Evolutionary conservation across 345 rosid genomes (phyloP).

Genomic region (Hevea brasiliensis): DNA sequence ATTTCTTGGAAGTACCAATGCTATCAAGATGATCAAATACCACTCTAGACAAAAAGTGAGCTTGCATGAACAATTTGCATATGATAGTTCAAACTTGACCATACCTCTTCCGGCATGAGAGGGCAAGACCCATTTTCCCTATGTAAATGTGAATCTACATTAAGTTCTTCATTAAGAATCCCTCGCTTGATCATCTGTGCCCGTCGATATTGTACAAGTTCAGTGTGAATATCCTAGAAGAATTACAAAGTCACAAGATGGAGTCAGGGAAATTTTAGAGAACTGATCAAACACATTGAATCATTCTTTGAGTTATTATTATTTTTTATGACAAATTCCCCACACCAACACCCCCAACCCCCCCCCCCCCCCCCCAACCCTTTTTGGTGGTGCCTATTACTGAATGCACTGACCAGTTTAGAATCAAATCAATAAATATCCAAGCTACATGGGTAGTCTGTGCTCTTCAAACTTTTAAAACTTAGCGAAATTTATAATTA

Average conservation of each 20-base stretch:
- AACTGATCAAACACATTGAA: conserved; percentile 17
- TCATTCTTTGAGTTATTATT: not conserved
- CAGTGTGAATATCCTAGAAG: conserved; percentile 86
- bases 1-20: not conserved
- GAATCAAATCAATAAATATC: not conserved
- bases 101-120: conserved; percentile 97
- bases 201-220: conserved; percentile 88
- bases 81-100: conserved; percentile 2
- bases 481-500: too few relatives aligned
- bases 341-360: too few relatives aligned
- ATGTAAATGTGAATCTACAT: conserved; percentile 60
- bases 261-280: conserved; percentile 26
- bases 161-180: conserved; percentile 57
- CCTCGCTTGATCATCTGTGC: conserved; percentile 85
- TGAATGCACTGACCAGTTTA: not conserved
- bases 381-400: not conserved
- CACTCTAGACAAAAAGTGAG: conserved; percentile 10
- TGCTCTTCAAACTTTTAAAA: too few relatives aligned
- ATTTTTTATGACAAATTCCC: not conserved
- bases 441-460: too few relatives aligned
- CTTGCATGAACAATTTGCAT: conserved; percentile 1
- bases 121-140: conserved; percentile 92
- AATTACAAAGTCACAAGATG: conserved; percentile 17
- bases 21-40: conserved; percentile 9
- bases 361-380: too few relatives aligned